Evolutionary conservation across 1,284 basidiomycete species (phyloP).

Genomic region (Testicularia cyperi): DNA sequence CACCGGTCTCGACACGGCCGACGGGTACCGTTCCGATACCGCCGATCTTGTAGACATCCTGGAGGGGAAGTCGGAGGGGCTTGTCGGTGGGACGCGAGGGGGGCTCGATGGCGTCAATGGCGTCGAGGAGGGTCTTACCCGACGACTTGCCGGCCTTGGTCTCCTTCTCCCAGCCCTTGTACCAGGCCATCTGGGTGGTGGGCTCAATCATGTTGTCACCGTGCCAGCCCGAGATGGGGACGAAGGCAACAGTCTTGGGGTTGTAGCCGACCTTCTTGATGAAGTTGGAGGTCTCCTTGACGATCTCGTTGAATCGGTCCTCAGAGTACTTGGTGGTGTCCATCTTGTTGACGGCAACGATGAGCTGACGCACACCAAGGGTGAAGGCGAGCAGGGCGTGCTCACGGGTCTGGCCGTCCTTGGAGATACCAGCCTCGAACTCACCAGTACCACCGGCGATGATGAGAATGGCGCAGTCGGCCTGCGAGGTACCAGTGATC

Average conservation of each 20-base stretch:
- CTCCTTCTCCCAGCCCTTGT: slow-evolving; percentile 77
- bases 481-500: slow-evolving; percentile 87
- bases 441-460: slow-evolving; percentile 99
- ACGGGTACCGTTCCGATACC: slow-evolving; percentile 99
- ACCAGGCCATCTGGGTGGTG: slow-evolving; percentile 87
- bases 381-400: slow-evolving; percentile 99
- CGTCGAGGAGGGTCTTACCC: slow-evolving; percentile 99
- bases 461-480: slow-evolving; percentile 99
- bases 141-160: slow-evolving; percentile 87
- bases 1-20: slow-evolving; percentile 99
- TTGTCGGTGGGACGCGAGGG: slow-evolving; percentile 95
- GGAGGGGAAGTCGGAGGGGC: slow-evolving; percentile 99
- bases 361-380: slow-evolving; percentile 99
- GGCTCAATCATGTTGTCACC: slow-evolving; percentile 99
- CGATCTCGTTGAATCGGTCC: slow-evolving; percentile 99
- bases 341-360: slow-evolving; percentile 99
- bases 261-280: slow-evolving; percentile 99
- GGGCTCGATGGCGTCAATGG: slow-evolving; percentile 99
- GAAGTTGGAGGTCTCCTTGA: slow-evolving; percentile 98
- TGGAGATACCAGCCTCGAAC: slow-evolving; percentile 99
- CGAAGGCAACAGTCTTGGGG: slow-evolving; percentile 97
- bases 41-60: slow-evolving; percentile 99
- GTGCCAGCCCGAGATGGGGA: slow-evolving; percentile 99
- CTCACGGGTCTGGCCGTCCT: slow-evolving; percentile 99
- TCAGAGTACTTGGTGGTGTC: slow-evolving; percentile 98